Base-by-base conservation (phyloP, 495 filamentous ascomycete genomes). In the Oidiodendron maius region DNA sequence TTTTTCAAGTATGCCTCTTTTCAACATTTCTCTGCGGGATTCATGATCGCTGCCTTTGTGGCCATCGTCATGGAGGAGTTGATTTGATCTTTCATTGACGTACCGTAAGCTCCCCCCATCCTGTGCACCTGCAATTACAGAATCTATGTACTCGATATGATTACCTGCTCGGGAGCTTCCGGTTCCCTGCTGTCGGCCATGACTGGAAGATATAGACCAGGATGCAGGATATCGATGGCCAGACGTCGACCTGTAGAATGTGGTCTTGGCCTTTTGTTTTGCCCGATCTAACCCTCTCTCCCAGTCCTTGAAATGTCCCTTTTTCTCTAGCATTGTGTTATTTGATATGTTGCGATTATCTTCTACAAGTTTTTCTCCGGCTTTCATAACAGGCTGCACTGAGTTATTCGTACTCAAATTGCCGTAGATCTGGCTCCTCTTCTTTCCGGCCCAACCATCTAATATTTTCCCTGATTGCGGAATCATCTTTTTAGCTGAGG, bases 121-220 rank as follows among this genome's bases (percentile, higher is more conserved):
- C 22, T 46, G 39, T 8, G 2, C 12, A 11, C 30, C 47, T 8
- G 43, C 40, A 10, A 46, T 55, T n/a, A 51, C 58, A 35, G 57
- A 61, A 37, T 61, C 54, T 22, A 34, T 32, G 1, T 36, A 15
- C 12, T 56, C 34, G 21, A 61, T 41, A 1, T 21, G 22, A 22
- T 61, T 54, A 3, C 5, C 13, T 1, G 23, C 10, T 6, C 23
- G 35, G n/a, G 55, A 51, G 28, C 39, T 55, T 1, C n/a, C 6
- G 23, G 13, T 24, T 15, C 58, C 51, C 21, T 57, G 44, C 12
- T 40, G 4, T 3, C 54, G 54, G 36, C 48, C 17, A 36, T 61
- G 58, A 37, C 47, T 57, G 17, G 54, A 38, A 30, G 46, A 61
- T 22, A 40, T 37, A 20, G 58, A 38, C 58, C 58, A 61, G 8